Evolutionary conservation across 2,329 filamentous ascomycete genomes (phyloP).

Genomic region (Colletotrichum sp.): DNA sequence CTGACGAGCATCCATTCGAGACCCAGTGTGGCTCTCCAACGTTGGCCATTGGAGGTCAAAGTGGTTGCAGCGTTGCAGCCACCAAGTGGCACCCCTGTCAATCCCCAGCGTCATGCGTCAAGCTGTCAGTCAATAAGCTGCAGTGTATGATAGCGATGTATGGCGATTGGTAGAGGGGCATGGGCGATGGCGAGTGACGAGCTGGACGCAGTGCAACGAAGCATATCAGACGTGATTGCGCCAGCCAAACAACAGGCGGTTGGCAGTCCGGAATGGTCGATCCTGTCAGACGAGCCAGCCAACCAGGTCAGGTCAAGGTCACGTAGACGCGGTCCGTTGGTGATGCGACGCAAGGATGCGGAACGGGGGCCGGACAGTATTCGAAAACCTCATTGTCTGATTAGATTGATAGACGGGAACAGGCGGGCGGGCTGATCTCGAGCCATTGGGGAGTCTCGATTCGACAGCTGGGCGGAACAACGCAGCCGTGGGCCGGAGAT

Average conservation of each 20-base stretch:
- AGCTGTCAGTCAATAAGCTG: conserved; percentile 1
- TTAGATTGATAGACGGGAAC: not conserved
- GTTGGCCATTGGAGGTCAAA: not conserved
- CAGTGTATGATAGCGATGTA: not conserved
- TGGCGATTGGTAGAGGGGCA: not conserved
- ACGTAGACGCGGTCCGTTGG: not conserved
- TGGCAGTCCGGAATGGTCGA: not conserved
- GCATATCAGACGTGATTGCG: not conserved
- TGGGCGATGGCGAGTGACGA: not conserved
- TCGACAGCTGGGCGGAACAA: not conserved
- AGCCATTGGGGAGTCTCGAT: not conserved
- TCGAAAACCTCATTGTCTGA: not conserved
- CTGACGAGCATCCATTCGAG: not conserved
- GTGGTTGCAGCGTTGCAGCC: conserved; percentile 18
- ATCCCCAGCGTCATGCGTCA: conserved; percentile 1
- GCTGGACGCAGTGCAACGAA: not conserved
- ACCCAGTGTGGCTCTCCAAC: not conserved
- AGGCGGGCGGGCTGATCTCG: not conserved
- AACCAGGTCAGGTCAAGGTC: not conserved
- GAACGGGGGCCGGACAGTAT: not conserved
- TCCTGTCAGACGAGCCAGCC: not conserved
- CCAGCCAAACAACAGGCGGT: not conserved
- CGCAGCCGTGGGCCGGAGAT: not conserved
- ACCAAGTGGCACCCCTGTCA: not conserved
- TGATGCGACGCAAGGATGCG: conserved; percentile 16